Percentiles rank a stretch among this genome's conserved stretches.
phyloP scores from a whole-genome alignment of 495 filamentous ascomycete genomes.

The Cercophora samala region DNA sequence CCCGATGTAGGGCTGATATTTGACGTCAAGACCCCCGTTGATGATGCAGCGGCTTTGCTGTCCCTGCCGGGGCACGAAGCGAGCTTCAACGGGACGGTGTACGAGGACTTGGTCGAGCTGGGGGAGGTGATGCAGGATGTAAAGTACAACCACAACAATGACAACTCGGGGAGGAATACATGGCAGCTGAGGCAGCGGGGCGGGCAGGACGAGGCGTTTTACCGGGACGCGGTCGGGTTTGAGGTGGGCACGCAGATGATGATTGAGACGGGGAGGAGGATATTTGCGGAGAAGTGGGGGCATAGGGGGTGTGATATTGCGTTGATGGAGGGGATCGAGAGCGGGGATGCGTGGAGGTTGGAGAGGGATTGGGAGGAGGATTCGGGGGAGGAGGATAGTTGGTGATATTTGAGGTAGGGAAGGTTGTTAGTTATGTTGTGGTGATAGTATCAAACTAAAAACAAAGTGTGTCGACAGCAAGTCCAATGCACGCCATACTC shows the following conservation, averaged over 20 bases:
- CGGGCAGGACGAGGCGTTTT: background rate
- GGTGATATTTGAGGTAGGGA: conserved; percentile 10
- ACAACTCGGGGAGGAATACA: conserved; percentile 39
- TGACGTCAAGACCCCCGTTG: conserved; percentile 47
- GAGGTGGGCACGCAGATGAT: conserved; percentile 13
- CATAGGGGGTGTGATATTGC: conserved; percentile 17
- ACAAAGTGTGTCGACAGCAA: no score
- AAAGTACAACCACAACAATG: conserved; percentile 30
- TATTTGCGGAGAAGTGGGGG: conserved; percentile 21
- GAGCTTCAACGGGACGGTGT: conserved; percentile 32
- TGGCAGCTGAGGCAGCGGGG: conserved; percentile 51
- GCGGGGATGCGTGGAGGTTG: conserved; percentile 15
- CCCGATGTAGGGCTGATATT: conserved; percentile 44
- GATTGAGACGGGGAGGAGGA: conserved; percentile 15
- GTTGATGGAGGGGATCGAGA: conserved; percentile 3
- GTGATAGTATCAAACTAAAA: no score
- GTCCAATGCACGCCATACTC: no score
- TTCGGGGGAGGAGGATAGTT: conserved; percentile 13
- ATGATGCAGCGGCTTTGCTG: conserved; percentile 47
- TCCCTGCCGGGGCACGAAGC: conserved; percentile 30
- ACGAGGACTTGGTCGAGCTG: conserved; percentile 33
- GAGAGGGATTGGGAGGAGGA: conserved; percentile 38
- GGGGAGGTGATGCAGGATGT: conserved; percentile 36
- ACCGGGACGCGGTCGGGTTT: conserved; percentile 15
- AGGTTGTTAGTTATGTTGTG: background rate